Conservation (phyloP, 495 filamentous ascomycete species). For the Podospora didyma region DNA sequence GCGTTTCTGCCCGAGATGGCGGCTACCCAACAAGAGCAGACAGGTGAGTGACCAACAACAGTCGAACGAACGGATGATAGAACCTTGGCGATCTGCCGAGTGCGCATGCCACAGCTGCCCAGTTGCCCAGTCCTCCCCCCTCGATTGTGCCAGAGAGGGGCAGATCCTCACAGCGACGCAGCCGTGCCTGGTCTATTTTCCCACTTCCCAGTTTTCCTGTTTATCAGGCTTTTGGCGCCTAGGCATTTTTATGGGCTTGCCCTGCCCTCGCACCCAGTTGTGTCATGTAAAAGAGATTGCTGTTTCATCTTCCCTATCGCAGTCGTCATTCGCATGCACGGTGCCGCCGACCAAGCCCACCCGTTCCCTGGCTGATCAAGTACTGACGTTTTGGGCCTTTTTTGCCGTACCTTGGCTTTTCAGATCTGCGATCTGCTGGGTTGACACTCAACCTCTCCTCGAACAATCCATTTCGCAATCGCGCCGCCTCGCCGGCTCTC, state of each 20-base stretch:
- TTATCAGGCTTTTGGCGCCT: conserved; percentile 18
- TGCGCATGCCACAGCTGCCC: conserved; percentile 5
- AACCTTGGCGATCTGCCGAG: conserved; percentile 9
- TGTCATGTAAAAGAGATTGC: conserved; percentile 49
- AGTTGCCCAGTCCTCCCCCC: conserved; percentile 1
- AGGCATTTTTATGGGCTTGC: conserved; percentile 24
- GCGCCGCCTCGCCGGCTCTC: conserved; percentile 64
- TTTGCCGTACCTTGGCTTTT: conserved; percentile 25
- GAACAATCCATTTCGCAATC: conserved; percentile 98
- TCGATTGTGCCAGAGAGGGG: conserved; percentile 17
- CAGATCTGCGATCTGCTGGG: conserved; percentile 45
- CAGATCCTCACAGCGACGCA: conserved; percentile 10
- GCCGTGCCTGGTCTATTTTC: conserved; percentile 15
- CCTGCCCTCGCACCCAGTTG: conserved; percentile 35
- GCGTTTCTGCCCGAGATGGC: conserved; percentile 25
- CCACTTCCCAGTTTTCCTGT: conserved; percentile 27
- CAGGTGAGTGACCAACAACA: conserved; percentile 23
- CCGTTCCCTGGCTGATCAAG: conserved; percentile 16
- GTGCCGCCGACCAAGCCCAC: conserved; percentile 27
- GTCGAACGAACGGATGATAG: conserved; percentile 6
- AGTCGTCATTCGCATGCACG: conserved; percentile 43
- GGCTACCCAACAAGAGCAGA: conserved; percentile 24
- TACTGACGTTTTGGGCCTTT: conserved; percentile 32
- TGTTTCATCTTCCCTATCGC: conserved; percentile 47
- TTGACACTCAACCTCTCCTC: conserved; percentile 68